Conservation (phyloP, 306 rosid genomes). For the Acacia melanoxylon region DNA sequence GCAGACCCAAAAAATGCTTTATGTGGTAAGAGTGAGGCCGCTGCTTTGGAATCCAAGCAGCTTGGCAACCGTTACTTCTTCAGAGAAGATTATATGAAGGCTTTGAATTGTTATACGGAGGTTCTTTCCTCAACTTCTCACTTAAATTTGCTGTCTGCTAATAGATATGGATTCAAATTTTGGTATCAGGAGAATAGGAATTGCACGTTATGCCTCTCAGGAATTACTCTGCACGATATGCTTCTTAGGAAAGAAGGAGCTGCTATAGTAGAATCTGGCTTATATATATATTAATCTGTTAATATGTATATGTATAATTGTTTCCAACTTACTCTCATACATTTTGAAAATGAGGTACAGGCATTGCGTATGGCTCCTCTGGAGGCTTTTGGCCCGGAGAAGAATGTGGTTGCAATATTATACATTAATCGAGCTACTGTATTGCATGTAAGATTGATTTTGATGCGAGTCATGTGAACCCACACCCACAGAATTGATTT, state of each 20-base stretch:
- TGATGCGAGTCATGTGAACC: background rate
- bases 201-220: background rate
- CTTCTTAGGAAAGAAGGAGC: background rate
- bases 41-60: conserved; percentile 60
- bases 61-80: conserved; percentile 69
- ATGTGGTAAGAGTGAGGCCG: conserved; percentile 71
- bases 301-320: background rate
- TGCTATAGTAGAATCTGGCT: background rate
- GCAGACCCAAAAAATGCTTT: conserved; percentile 55
- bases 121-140: conserved; percentile 29
- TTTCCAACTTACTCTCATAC: background rate
- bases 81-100: conserved; percentile 48
- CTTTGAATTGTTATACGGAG: conserved; percentile 69
- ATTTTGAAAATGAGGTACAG: conserved; percentile 40
- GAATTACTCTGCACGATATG: background rate
- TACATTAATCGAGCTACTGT: conserved; percentile 81
- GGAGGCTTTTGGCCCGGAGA: conserved; percentile 50
- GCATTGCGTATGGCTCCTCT: conserved; percentile 76
- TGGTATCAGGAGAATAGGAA: background rate
- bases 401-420: conserved; percentile 64
- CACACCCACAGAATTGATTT: background rate
- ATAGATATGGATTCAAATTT: background rate
- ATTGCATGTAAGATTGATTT: conserved; percentile 58
- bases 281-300: no score
- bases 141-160: conserved; percentile 8